Conservation (phyloP, 2,329 filamentous ascomycete species). For the Monosporascus sp. region DNA sequence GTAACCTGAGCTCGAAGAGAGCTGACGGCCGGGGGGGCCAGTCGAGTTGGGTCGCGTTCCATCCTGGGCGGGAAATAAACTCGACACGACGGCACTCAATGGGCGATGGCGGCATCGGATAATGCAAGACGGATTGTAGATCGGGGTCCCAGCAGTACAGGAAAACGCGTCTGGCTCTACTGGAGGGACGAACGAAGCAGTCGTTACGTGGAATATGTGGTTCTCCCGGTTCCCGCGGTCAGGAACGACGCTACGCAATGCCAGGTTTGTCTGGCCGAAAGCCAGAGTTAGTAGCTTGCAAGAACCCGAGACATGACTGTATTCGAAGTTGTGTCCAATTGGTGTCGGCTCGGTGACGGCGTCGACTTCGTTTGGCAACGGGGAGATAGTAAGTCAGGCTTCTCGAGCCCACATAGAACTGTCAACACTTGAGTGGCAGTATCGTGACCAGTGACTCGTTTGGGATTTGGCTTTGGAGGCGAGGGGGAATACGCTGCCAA, state of each 20-base stretch:
- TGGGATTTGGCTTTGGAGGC: too few species aligned
- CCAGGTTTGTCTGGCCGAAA: conserved; percentile 30
- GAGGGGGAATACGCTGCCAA: too few species aligned
- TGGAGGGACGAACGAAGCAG: conserved; percentile 6
- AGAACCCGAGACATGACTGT: conserved; percentile 34
- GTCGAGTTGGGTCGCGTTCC: conserved; percentile 38
- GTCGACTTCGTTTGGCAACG: conserved; percentile 1
- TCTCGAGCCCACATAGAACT: not conserved
- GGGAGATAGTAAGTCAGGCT: not conserved
- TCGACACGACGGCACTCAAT: conserved; percentile 20
- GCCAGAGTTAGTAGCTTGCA: conserved; percentile 35
- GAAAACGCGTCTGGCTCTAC: conserved; percentile 22
- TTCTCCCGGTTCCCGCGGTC: conserved; percentile 7
- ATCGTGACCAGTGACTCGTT: too few species aligned
- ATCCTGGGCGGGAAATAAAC: conserved; percentile 32
- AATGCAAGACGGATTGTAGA: conserved; percentile 5
- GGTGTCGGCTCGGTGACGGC: conserved; percentile 14
- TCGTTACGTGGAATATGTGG: conserved; percentile 15
- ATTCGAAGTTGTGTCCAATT: conserved; percentile 15
- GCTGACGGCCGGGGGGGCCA: conserved; percentile 50
- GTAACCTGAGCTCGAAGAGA: conserved; percentile 46
- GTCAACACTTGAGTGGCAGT: too few species aligned
- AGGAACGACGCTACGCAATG: conserved; percentile 21
- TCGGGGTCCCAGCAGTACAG: conserved; percentile 7
- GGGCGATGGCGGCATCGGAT: conserved; percentile 30